Percentiles rank a stretch among this genome's conserved stretches.
phyloP scores from a whole-genome alignment of 768 basidiomycete species.

The Cyathus striatus region DNA sequence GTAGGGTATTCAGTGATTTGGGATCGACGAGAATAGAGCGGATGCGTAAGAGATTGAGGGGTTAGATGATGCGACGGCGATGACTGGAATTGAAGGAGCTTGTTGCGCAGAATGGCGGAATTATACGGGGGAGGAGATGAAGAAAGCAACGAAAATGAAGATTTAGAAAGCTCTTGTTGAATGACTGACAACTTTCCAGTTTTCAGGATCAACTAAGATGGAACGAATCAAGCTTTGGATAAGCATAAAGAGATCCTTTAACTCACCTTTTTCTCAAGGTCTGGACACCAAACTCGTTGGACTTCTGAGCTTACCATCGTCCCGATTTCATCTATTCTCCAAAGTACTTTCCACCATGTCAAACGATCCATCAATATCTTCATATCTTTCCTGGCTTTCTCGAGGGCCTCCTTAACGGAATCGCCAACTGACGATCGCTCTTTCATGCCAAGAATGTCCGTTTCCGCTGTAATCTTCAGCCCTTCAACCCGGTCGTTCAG shows the following conservation, averaged over 20 bases:
- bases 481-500: conserved; percentile 35
- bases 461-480: conserved; percentile 25
- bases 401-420: conserved; percentile 28
- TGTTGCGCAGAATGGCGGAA: conserved; percentile 56
- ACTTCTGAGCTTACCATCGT: conserved; percentile 29
- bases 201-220: conserved; percentile 57
- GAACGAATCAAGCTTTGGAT: too few species aligned
- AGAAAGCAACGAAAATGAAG: conserved; percentile 34
- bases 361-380: conserved; percentile 33
- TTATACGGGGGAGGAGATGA: conserved; percentile 34
- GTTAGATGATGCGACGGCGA: conserved; percentile 42
- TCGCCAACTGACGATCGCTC: background rate
- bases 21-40: conserved; percentile 43
- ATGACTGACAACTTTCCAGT: conserved; percentile 50
- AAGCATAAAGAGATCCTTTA: too few species aligned
- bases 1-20: conserved; percentile 57
- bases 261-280: conserved; percentile 46
- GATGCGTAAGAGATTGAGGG: conserved; percentile 40
- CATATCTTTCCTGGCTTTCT: conserved; percentile 30
- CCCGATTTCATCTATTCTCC: conserved; percentile 42
- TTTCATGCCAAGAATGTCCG: conserved; percentile 29
- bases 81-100: conserved; percentile 44
- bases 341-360: conserved; percentile 42
- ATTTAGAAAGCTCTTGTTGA: conserved; percentile 37
- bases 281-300: conserved; percentile 34